A percentile compares a stretch with the other conserved stretches of the same genome.
Conservation (phyloP, 495 filamentous ascomycete species). For the Neurospora sp. region DNA sequence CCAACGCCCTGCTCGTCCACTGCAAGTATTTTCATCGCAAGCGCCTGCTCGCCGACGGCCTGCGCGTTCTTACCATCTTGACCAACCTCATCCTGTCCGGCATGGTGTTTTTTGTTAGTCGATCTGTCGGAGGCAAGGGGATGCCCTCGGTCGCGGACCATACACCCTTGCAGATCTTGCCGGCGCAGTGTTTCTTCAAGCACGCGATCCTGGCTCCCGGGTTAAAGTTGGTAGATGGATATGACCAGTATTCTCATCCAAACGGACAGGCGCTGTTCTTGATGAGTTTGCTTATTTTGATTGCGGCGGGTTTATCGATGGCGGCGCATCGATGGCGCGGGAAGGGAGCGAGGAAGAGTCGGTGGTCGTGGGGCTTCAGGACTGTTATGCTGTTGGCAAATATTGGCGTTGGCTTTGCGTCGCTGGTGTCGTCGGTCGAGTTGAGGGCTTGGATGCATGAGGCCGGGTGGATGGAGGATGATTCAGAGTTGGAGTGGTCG, state of each 20-base stretch:
- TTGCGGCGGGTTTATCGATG: not conserved
- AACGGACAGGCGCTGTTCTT: not conserved
- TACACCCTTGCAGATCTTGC: not conserved
- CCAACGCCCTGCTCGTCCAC: slow-evolving; percentile 2
- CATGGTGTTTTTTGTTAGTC: not conserved
- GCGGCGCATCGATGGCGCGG: not conserved
- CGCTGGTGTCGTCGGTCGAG: not conserved
- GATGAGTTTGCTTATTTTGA: not conserved
- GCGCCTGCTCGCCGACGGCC: not conserved
- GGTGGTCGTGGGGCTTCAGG: not conserved
- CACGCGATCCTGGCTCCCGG: not conserved
- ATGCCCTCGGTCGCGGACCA: not conserved
- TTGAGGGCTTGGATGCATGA: not conserved
- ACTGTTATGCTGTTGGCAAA: not conserved
- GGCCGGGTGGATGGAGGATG: not conserved
- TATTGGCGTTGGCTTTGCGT: not conserved
- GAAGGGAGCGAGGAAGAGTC: not conserved
- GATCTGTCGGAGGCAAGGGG: not conserved
- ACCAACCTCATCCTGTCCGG: not conserved
- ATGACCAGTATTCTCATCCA: not conserved
- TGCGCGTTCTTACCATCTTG: not conserved
- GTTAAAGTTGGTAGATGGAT: not conserved
- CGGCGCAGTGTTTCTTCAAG: not conserved
- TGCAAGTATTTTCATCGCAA: slow-evolving; percentile 1
- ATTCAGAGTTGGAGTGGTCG: not conserved